phyloP scores from a whole-genome alignment of 805 yeast genomes.

The Tetrapisispora taiwanensis region DNA sequence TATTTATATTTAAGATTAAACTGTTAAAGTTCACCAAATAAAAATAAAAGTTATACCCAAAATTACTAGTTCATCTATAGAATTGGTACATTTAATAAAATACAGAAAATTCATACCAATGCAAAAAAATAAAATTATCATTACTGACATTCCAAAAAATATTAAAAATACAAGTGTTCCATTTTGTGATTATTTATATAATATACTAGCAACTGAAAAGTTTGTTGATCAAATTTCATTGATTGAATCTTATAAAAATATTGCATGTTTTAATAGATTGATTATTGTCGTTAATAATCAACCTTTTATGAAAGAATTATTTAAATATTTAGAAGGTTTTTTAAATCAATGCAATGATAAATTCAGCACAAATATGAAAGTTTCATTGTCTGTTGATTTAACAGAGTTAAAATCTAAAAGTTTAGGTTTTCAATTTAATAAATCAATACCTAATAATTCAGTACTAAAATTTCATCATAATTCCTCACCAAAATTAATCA shows the following conservation, averaged over 20 bases:
- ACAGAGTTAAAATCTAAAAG: not conserved
- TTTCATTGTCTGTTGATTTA: not conserved
- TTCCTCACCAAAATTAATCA: slow-evolving; percentile 24
- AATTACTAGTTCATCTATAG: too few relatives aligned
- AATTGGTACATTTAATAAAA: too few relatives aligned
- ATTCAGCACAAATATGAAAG: not conserved
- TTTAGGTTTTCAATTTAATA: not conserved
- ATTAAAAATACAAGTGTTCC: slow-evolving; percentile 2
- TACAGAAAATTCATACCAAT: not conserved
- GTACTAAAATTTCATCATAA: not conserved
- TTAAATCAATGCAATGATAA: not conserved
- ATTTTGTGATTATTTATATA: slow-evolving; percentile 15
- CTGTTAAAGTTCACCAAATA: too few relatives aligned
- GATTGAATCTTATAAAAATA: slow-evolving; percentile 30
- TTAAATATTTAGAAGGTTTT: slow-evolving; percentile 9
- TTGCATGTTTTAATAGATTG: slow-evolving; percentile 34
- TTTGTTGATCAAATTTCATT: slow-evolving; percentile 16
- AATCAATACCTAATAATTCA: not conserved
- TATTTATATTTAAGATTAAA: too few relatives aligned
- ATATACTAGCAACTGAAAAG: slow-evolving; percentile 12
- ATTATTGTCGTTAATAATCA: slow-evolving; percentile 29
- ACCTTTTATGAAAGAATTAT: slow-evolving; percentile 16
- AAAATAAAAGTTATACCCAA: too few relatives aligned
- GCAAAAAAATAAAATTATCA: slow-evolving; percentile 22
- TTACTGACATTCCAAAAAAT: slow-evolving; percentile 23